phyloP scores from a whole-genome alignment of 257 asterid species.

The Paulownia fortunei region DNA sequence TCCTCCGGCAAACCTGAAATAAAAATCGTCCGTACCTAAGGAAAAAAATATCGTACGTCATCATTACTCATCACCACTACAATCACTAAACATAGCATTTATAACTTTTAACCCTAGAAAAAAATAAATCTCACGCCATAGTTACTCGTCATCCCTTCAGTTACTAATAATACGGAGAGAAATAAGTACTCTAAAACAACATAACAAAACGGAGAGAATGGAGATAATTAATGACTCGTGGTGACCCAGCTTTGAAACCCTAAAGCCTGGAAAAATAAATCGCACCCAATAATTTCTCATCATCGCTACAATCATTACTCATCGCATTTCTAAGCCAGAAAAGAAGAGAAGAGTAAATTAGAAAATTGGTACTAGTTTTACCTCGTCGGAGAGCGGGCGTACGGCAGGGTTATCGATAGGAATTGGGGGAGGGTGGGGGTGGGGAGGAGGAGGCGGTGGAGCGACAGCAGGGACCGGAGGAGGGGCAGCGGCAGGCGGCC shows the following conservation, averaged over 20 bases:
- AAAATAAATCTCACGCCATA: background rate
- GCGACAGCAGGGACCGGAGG: slow-evolving; percentile 50
- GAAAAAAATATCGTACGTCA: slow-evolving; percentile 85
- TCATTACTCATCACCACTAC: background rate
- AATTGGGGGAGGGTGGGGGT: slow-evolving; percentile 35
- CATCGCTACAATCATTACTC: background rate
- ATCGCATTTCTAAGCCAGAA: background rate
- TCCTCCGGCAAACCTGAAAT: slow-evolving; percentile 92
- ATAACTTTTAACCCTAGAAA: background rate
- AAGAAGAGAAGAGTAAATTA: background rate
- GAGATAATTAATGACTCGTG: background rate
- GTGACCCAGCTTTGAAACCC: background rate
- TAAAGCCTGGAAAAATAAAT: background rate
- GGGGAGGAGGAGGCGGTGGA: slow-evolving; percentile 49
- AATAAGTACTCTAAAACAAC: background rate
- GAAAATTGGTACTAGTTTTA: background rate
- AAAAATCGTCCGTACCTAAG: slow-evolving; percentile 75
- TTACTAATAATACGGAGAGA: no score
- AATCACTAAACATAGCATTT: background rate
- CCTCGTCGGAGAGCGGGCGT: slow-evolving; percentile 44
- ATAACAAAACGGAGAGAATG: background rate
- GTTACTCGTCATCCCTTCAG: background rate
- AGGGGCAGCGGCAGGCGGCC: slow-evolving; percentile 66
- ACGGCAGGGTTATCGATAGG: slow-evolving; percentile 47
- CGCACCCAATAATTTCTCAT: background rate